Evolutionary conservation across 179 eudicot species (phyloP).

Genomic region (Pouteria campechiana): DNA sequence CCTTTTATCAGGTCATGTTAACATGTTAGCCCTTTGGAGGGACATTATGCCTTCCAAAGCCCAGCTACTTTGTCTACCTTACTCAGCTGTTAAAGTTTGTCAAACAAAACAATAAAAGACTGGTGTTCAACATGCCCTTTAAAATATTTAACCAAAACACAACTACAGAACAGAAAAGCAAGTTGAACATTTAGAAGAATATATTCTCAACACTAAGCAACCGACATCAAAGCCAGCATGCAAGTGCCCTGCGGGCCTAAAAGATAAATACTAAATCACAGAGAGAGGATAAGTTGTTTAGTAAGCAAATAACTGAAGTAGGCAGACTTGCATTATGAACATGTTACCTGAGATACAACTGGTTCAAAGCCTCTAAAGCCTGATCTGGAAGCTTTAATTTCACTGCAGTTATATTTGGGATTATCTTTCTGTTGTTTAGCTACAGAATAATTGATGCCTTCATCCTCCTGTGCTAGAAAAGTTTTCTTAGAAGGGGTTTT

Average conservation of each 20-base stretch:
- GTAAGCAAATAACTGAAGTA: neutral
- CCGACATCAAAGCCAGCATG: neutral
- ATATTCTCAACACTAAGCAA: neutral
- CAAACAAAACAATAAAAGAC: too few relatives aligned
- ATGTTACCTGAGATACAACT: slow-evolving; percentile 55
- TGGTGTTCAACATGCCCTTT: too few relatives aligned
- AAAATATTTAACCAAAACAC: too few relatives aligned
- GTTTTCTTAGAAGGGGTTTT: slow-evolving; percentile 18
- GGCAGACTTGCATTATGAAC: slow-evolving; percentile 1
- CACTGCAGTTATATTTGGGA: slow-evolving; percentile 19
- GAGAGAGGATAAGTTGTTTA: neutral
- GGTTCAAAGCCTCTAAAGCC: slow-evolving; percentile 46
- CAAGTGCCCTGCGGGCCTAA: neutral
- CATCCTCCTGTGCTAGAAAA: slow-evolving; percentile 18
- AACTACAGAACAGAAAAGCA: too few relatives aligned
- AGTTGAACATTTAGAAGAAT: too few relatives aligned
- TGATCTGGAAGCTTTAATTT: slow-evolving; percentile 17
- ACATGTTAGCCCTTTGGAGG: too few relatives aligned
- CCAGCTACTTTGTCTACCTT: too few relatives aligned
- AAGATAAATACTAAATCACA: neutral
- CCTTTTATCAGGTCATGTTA: too few relatives aligned
- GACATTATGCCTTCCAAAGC: too few relatives aligned
- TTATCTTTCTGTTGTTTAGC: slow-evolving; percentile 13
- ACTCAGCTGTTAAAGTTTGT: too few relatives aligned
- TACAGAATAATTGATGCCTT: slow-evolving; percentile 18